Evolutionary conservation across 164 flowering plant species (phyloP), one percentile per base, ranked within the genome.

Genomic region (Magnolia officinalis): DNA sequence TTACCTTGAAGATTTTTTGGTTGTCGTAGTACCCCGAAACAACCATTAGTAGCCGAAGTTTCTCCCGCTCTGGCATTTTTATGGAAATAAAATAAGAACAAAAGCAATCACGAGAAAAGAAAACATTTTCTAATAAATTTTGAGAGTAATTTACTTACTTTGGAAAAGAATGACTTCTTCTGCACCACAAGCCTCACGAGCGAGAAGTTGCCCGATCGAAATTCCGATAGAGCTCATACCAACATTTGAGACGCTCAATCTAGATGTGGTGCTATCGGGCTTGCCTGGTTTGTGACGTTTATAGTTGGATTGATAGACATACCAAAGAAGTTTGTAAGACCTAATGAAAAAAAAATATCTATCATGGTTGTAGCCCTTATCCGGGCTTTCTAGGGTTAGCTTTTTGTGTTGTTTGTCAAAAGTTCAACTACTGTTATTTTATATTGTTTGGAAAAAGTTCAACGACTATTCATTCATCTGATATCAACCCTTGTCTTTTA

Each of bases 151-250:
- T 55, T 24, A 85, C 95, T 85, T 78, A 87, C 91, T 78, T 76
- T 83, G 92, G 79, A 90, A 89, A 65, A 73, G 78, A 78, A 80
- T 72, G 23, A 90, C 83, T 65, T 89, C 88, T 79, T 84, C 80
- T 51, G 78, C 24, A 61, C 90, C 85, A 23, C 80, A 76, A 58
- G 83, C 73, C 71, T 77, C 82, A 31, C 83, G 92, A 73, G 84
- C 69, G 31, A 88, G 85, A 74, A 90, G 88, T 69, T 91, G 85
- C 9, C 72, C 80, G 71, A 90, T 55, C 65, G 93, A 83, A 72
- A 87, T 79, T 59, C 93, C 96, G 74, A 91, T 84, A 18, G 90
- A 86, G 80, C 92, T 90, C 93, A 91, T 88, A 31, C 96, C 96
- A 18, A 90, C 71, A 67, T 85, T 72, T 11, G 90, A 76, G 23